These are phyloP conservation scores for Phaffomyces thermotolerans DNA, from an alignment of 805 yeast genomes.

Conservation along the genomic window DNA sequence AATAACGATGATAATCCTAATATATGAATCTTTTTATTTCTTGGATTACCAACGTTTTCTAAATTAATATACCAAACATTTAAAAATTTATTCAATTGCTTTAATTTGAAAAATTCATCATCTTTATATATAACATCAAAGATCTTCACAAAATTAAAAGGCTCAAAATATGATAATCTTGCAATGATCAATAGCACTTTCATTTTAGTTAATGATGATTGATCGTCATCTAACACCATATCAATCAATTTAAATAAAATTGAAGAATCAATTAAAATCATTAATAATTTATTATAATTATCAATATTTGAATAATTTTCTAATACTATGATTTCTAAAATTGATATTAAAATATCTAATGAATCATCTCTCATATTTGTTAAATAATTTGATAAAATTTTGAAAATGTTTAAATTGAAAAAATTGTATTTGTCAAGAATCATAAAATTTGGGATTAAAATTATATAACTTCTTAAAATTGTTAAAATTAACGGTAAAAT, in stretches of 20 bases:
- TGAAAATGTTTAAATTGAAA: conserved; percentile 34
- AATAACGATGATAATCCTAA: conserved; percentile 53
- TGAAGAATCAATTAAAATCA: conserved; percentile 22
- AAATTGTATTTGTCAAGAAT: conserved; percentile 32
- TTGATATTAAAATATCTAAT: conserved; percentile 44
- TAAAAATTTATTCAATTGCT: conserved; percentile 24
- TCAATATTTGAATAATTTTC: conserved; percentile 16
- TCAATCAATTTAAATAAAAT: conserved; percentile 23
- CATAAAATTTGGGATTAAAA: conserved; percentile 35
- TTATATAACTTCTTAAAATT: conserved; percentile 54
- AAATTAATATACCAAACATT: conserved; percentile 38
- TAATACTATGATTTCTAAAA: conserved; percentile 41
- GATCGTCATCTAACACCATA: conserved; percentile 25
- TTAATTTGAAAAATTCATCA: conserved; percentile 4
- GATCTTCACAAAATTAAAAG: conserved; percentile 20
- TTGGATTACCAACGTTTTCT: conserved; percentile 61
- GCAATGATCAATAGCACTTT: conserved; percentile 30
- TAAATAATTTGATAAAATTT: conserved; percentile 46
- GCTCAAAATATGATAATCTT: conserved; percentile 29
- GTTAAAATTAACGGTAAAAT: conserved; percentile 57
- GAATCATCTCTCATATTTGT: conserved; percentile 66
- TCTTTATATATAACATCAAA: conserved; percentile 6
- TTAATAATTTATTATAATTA: conserved; percentile 13
- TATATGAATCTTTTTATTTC: conserved; percentile 61
- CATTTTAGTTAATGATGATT: conserved; percentile 25